Conservation (phyloP, 2,329 filamentous ascomycete species). For the Aureobasidium sp. region DNA sequence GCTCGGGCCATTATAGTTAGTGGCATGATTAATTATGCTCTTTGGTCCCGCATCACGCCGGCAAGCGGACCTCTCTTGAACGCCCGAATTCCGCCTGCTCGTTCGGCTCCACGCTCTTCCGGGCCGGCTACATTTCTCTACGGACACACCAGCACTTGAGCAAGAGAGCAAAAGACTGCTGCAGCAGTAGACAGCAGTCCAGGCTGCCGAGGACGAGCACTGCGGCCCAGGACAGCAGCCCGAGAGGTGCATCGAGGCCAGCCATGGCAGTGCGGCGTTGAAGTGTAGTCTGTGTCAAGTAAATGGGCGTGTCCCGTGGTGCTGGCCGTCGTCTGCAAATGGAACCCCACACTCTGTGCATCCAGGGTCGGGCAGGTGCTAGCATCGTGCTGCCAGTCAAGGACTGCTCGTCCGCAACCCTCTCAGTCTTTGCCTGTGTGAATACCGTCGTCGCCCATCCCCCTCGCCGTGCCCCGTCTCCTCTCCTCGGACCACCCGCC, state of each 20-base stretch:
- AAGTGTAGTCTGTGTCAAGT: background rate
- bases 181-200: background rate
- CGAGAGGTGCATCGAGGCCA: background rate
- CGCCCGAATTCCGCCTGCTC: background rate
- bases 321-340: no score
- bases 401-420: background rate
- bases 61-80: background rate
- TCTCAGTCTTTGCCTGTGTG: background rate
- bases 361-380: background rate
- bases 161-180: background rate
- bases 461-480: background rate
- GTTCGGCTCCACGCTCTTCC: slow-evolving; percentile 1
- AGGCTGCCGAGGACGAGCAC: background rate
- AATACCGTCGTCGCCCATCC: background rate
- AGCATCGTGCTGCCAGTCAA: background rate
- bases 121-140: background rate
- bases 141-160: background rate
- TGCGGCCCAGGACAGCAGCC: background rate
- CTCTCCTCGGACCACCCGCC: background rate
- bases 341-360: slow-evolving; percentile 5
- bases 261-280: background rate
- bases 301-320: background rate
- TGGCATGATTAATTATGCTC: slow-evolving; percentile 5
- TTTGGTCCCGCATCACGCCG: background rate
- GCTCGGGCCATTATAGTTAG: background rate